Evolutionary conservation across 2,329 filamentous ascomycete species (phyloP).

Genomic region (Epichloe coenophiala): DNA sequence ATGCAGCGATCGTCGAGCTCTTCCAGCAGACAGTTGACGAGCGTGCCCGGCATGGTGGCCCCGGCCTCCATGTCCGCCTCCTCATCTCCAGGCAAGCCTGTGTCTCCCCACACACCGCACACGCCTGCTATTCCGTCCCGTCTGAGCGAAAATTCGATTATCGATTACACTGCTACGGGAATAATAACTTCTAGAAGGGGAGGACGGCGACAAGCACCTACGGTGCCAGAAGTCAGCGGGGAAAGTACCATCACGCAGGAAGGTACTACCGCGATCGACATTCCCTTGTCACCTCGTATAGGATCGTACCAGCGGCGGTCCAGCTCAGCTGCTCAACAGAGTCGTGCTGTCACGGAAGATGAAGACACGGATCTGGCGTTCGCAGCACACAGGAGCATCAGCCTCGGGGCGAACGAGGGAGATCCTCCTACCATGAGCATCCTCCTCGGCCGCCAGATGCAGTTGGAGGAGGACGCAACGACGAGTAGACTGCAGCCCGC

Average conservation of each 20-base stretch:
- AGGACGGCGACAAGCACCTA: constrained; percentile 12
- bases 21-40: constrained; percentile 45
- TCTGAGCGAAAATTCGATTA: constrained; percentile 79
- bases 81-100: constrained; percentile 78
- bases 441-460: constrained; percentile 35
- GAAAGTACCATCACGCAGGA: constrained; percentile 30
- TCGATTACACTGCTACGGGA: constrained; percentile 20
- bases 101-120: constrained; percentile 82
- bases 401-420: constrained; percentile 50
- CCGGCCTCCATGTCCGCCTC: constrained; percentile 70
- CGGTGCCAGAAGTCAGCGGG: constrained; percentile 19
- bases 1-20: constrained; percentile 73
- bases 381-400: constrained; percentile 51
- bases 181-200: constrained; percentile 18
- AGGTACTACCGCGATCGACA: constrained; percentile 56
- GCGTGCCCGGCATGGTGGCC: constrained; percentile 52
- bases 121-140: constrained; percentile 87
- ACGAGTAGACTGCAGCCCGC: constrained; percentile 25
- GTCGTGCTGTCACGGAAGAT: constrained; percentile 38
- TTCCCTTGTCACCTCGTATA: constrained; percentile 55
- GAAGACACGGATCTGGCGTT: constrained; percentile 49
- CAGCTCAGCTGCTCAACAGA: constrained; percentile 55
- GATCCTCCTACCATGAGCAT: constrained; percentile 52
- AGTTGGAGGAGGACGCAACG: constrained; percentile 14
- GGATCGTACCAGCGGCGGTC: constrained; percentile 45